Percentiles rank a stretch among this genome's conserved stretches.
phyloP scores from a whole-genome alignment of 106 monocot species.

The Vanilla planifolia region DNA sequence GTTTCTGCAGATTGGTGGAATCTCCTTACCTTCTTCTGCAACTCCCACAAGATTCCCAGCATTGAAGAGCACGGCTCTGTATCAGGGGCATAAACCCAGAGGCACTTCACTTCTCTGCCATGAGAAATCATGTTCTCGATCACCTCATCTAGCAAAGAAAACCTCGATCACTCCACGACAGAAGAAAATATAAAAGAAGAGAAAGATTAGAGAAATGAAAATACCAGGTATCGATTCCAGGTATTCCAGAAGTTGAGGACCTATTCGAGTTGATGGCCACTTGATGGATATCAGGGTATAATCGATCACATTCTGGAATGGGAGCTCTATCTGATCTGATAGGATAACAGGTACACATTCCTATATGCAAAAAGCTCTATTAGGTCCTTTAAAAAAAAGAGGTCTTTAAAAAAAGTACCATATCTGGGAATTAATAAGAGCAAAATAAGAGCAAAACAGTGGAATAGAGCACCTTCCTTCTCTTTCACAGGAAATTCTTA shows the following conservation, averaged over 20 bases:
- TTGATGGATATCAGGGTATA: slow-evolving; percentile 84
- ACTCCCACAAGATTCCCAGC: slow-evolving; percentile 76
- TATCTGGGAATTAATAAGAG: too few relatives aligned
- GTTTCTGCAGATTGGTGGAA: slow-evolving; percentile 94
- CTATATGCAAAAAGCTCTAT: slow-evolving; percentile 19
- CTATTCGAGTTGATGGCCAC: slow-evolving; percentile 79
- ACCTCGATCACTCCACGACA: background rate
- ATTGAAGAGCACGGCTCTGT: slow-evolving; percentile 77
- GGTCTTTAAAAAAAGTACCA: too few relatives aligned
- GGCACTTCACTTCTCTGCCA: slow-evolving; percentile 66
- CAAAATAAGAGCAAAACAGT: too few relatives aligned
- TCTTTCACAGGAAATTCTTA: too few relatives aligned
- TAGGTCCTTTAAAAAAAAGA: too few relatives aligned
- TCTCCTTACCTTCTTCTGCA: slow-evolving; percentile 70
- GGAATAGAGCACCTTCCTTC: too few relatives aligned
- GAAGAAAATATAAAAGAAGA: background rate
- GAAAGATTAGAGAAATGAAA: background rate
- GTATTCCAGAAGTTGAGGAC: slow-evolving; percentile 61
- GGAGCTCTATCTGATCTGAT: slow-evolving; percentile 90
- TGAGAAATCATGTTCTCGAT: slow-evolving; percentile 69
- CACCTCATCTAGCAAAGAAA: slow-evolving; percentile 45
- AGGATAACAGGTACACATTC: slow-evolving; percentile 97
- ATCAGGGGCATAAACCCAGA: slow-evolving; percentile 82
- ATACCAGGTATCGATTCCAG: slow-evolving; percentile 79
- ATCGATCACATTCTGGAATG: slow-evolving; percentile 95